Evolutionary conservation across 1,284 basidiomycete species (phyloP), one percentile per base, ranked within the genome.

Genomic region (Wolfiporia cocos): DNA sequence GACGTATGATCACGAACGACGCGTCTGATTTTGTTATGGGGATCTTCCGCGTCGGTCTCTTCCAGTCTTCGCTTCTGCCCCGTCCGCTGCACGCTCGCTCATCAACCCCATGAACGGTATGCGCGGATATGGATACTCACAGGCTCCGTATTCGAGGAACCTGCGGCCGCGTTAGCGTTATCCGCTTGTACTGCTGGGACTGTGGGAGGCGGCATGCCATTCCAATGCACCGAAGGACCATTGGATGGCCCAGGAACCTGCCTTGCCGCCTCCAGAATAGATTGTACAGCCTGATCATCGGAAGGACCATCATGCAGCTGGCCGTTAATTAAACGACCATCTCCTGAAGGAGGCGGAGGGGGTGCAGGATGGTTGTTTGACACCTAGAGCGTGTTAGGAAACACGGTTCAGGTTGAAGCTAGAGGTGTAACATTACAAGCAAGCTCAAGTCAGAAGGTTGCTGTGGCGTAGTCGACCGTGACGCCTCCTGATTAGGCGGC

Each of bases 1-100:
- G 76, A 75, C 50, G 85, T 75, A 58, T 86, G 85, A 58, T 86
- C 82, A 61, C 81, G 81, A 45, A 87, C 83, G 50, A 86, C 83
- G 53, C 84, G 80, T 44, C 86, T 75, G 58, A 88, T 86, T 70
- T 88, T 89, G 52, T 66, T 73, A 51, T 87, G 83, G 1, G 81
- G 73, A 56, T 88, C 85, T 36, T 83, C 80, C 4, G 67, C 64
- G 17, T 86, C 81, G 0, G 69, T 53, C 38, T 81, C 77, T 34
- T 88, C 86, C 22, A 84, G 68, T 60, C 87, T 87, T 48, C 86
- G 85, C 62, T 89, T 89, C 37, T 69, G 68, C 6, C 31, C 35
- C n/a, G 44, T 20, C 3, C 44, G 44, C 44, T 46, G 36, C 12
- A 7, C 7, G 30, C 15, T 15, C 20, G 19, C 22, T 34, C 15